Percentiles rank a stretch among this genome's conserved stretches.
Conservation (phyloP, 768 basidiomycete genomes). For the Infundibulicybe gibba region DNA sequence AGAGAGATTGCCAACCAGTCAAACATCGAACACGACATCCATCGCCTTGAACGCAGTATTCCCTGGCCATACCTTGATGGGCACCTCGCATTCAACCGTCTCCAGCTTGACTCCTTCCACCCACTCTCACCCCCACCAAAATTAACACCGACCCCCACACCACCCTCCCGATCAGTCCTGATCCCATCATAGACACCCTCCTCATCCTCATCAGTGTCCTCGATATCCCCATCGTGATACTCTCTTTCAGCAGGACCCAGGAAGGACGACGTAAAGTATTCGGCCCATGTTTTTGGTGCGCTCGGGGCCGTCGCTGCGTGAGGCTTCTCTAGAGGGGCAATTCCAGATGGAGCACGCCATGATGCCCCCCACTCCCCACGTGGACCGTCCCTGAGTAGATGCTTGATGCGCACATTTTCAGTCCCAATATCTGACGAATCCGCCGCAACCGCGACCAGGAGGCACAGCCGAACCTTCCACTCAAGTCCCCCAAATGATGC, state of each 20-base stretch:
- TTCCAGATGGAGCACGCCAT: conserved; percentile 54
- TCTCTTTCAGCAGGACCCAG: conserved; percentile 36
- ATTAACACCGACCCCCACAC: conserved; percentile 49
- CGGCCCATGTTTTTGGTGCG: conserved; percentile 33
- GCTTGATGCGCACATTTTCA: conserved; percentile 51
- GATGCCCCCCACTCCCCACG: conserved; percentile 71
- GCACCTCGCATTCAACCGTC: conserved; percentile 93
- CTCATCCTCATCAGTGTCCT: conserved; percentile 22
- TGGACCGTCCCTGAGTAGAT: conserved; percentile 52
- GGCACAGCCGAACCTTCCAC: conserved; percentile 85
- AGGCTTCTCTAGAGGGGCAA: conserved; percentile 59
- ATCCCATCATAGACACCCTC: conserved; percentile 44
- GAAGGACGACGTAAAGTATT: conserved; percentile 32
- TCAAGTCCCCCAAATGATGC: conserved; percentile 66
- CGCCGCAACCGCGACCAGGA: conserved; percentile 74
- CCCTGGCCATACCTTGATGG: conserved; percentile 83
- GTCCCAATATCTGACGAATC: conserved; percentile 40
- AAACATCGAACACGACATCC: conserved; percentile 78
- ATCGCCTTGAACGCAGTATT: conserved; percentile 83
- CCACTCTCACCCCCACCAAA: conserved; percentile 53
- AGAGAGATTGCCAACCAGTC: conserved; percentile 5
- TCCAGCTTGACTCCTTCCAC: conserved; percentile 74
- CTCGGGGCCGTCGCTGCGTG: conserved; percentile 13
- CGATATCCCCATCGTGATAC: conserved; percentile 61
- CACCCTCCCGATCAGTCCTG: conserved; percentile 40